These are phyloP conservation scores for Jamesozyma lodderae DNA, from an alignment of 805 yeast genomes.

Conservation along the genomic window DNA sequence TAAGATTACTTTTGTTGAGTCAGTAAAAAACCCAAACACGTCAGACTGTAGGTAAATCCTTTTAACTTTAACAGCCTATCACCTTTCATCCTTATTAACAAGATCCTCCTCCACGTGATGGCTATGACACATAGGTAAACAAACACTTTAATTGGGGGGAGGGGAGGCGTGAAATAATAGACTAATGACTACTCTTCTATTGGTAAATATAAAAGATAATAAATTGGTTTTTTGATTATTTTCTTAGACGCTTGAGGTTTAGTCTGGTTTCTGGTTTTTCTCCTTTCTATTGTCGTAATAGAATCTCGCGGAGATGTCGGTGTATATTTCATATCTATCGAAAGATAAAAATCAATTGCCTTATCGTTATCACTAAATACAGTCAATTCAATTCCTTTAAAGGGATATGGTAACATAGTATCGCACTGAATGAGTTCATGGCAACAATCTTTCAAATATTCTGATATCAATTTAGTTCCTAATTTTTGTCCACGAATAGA, in stretches of 20 bases:
- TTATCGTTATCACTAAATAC: slow-evolving; percentile 22
- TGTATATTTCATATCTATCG: slow-evolving; percentile 15
- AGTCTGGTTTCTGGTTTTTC: slow-evolving; percentile 3
- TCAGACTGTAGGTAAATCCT: too few species aligned
- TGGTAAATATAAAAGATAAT: slow-evolving; percentile 7
- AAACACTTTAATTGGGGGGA: too few species aligned
- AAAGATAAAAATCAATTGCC: slow-evolving; percentile 20
- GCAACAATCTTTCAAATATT: slow-evolving; percentile 1
- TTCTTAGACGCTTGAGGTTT: background rate
- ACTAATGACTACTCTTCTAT: background rate
- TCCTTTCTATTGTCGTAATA: slow-evolving; percentile 1
- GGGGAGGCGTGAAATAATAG: too few species aligned
- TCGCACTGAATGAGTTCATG: background rate
- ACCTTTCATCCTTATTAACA: too few species aligned
- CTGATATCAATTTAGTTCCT: slow-evolving; percentile 13
- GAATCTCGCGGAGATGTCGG: slow-evolving; percentile 18
- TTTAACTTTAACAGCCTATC: too few species aligned
- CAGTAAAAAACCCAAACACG: too few species aligned
- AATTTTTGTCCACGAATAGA: slow-evolving; percentile 12
- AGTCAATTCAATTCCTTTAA: slow-evolving; percentile 21
- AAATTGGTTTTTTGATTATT: slow-evolving; percentile 6
- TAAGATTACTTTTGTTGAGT: too few species aligned
- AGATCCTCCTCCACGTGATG: too few species aligned
- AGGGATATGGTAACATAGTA: background rate
- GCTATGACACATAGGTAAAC: too few species aligned